Conservation (phyloP, 225 moss, liverwort and hornwort species). For the Ulota crispa region DNA sequence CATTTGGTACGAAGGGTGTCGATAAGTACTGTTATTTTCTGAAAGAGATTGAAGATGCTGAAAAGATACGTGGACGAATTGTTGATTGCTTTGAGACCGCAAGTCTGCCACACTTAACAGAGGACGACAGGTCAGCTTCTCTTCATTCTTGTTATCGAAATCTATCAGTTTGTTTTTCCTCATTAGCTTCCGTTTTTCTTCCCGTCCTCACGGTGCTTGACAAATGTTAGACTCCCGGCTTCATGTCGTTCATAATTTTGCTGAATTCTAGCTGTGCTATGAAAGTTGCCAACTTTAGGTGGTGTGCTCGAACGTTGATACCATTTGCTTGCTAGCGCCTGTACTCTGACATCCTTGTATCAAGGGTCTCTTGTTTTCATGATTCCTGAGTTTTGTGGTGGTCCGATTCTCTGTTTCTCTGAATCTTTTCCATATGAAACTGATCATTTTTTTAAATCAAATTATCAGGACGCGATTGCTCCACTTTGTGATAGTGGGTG, state of each 20-base stretch:
- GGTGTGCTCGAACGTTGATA: background rate
- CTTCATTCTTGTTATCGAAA: background rate
- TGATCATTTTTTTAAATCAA: conserved; percentile 22
- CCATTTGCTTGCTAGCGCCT: background rate
- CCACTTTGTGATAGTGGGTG: conserved; percentile 88
- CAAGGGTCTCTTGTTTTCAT: background rate
- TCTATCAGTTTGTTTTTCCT: background rate
- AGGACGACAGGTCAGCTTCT: conserved; percentile 58
- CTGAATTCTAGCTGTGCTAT: conserved; percentile 10
- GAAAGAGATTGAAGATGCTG: conserved; percentile 96
- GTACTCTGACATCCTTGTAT: background rate
- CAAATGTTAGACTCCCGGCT: background rate
- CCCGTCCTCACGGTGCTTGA: background rate
- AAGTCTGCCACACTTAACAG: conserved; percentile 68
- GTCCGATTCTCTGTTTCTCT: background rate
- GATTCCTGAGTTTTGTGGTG: conserved; percentile 5
- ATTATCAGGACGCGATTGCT: conserved; percentile 60
- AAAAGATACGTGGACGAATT: conserved; percentile 79
- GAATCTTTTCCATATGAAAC: conserved; percentile 10
- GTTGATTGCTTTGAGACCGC: conserved; percentile 98
- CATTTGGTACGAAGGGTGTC: conserved; percentile 87
- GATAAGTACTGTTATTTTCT: conserved; percentile 77
- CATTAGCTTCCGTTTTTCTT: background rate
- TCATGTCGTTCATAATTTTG: background rate
- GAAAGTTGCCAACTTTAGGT: conserved; percentile 8